These are phyloP conservation scores for Saccharomyces hybrid DNA, from an alignment of 1,139 yeast genomes.

Conservation along the genomic window DNA sequence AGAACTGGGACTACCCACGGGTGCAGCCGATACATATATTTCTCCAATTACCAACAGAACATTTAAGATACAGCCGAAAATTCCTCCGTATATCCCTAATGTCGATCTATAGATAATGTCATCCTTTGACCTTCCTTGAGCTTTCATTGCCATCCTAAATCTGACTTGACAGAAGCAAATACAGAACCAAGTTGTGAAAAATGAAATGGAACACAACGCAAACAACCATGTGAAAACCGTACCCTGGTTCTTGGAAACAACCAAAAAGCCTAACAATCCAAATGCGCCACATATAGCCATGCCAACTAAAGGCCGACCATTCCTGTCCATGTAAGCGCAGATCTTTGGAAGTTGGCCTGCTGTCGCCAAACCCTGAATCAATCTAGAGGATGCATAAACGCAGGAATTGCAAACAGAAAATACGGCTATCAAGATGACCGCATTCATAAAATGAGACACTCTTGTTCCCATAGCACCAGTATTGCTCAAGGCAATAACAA, in stretches of 20 bases:
- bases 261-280: conserved; percentile 69
- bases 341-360: conserved; percentile 73
- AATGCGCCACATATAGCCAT: conserved; percentile 65
- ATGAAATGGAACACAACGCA: conserved; percentile 77
- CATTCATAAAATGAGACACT: conserved; percentile 40
- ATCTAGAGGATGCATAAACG: conserved; percentile 72
- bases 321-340: conserved; percentile 50
- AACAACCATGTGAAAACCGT: conserved; percentile 70
- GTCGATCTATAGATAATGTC: conserved; percentile 51
- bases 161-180: conserved; percentile 70
- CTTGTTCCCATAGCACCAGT: conserved; percentile 58
- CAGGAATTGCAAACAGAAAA: conserved; percentile 70
- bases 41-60: conserved; percentile 47
- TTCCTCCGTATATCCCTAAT: conserved; percentile 44
- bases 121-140: conserved; percentile 55
- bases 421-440: conserved; percentile 62
- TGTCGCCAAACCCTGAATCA: conserved; percentile 73
- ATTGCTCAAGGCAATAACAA: conserved; percentile 55
- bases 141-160: conserved; percentile 65
- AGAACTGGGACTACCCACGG: conserved; percentile 41
- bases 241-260: conserved; percentile 53
- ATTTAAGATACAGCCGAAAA: conserved; percentile 37
- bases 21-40: conserved; percentile 62
- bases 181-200: conserved; percentile 75
- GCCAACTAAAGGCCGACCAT: conserved; percentile 60